These are phyloP conservation scores for Moniliophthora roreri DNA, from an alignment of 1,284 basidiomycete genomes.

Conservation along the genomic window DNA sequence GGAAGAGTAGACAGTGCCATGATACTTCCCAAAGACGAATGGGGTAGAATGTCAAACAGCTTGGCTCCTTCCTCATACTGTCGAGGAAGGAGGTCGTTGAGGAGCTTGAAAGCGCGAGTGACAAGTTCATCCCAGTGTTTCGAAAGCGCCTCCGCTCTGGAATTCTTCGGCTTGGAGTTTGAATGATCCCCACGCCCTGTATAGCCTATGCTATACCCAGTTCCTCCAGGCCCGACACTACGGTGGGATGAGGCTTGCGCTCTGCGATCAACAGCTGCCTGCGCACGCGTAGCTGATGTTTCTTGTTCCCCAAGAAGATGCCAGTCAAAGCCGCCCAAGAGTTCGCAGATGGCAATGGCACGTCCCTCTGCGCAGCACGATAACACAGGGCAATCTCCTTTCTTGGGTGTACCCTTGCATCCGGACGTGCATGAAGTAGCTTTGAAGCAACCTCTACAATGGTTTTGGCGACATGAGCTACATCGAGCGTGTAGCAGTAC, in stretches of 20 bases:
- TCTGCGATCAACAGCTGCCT: conserved; percentile 27
- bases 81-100: conserved; percentile 41
- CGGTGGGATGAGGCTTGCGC: conserved; percentile 9
- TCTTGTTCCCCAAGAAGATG: conserved; percentile 41
- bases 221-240: conserved; percentile 49
- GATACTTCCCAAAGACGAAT: conserved; percentile 39
- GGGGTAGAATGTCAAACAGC: conserved; percentile 49
- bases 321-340: conserved; percentile 46
- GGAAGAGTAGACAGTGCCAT: conserved; percentile 46
- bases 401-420: conserved; percentile 40
- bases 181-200: neutral
- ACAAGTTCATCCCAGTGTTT: conserved; percentile 42
- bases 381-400: conserved; percentile 32
- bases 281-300: conserved; percentile 36
- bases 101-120: conserved; percentile 36
- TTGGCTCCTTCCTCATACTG: conserved; percentile 42
- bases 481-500: conserved; percentile 44
- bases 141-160: conserved; percentile 15
- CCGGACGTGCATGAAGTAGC: conserved; percentile 33
- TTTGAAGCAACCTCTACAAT: conserved; percentile 50
- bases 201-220: conserved; percentile 42
- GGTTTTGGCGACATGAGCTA: conserved; percentile 38
- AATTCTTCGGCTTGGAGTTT: neutral
- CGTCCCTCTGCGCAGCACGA: conserved; percentile 47
- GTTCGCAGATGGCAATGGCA: conserved; percentile 50